Conservation (phyloP, 306 rosid genomes). For the Pterocarpus santalinus region DNA sequence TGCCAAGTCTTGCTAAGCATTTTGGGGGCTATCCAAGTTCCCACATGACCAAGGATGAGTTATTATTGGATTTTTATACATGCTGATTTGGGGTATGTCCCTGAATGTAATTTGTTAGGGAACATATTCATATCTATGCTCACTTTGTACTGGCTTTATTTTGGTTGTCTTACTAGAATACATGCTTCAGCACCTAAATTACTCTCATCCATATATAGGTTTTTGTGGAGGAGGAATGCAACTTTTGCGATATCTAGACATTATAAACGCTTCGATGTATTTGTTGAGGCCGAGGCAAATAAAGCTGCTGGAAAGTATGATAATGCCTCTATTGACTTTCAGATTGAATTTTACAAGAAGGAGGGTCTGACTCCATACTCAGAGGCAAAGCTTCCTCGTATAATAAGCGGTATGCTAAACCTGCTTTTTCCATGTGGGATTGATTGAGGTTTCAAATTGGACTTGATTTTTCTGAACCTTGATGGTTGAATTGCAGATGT, state of each 20-base stretch:
- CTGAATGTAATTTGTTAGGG: slow-evolving; percentile 14
- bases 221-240: slow-evolving; percentile 96
- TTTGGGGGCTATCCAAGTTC: no score
- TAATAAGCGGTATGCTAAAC: slow-evolving; percentile 84
- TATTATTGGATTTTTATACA: not conserved
- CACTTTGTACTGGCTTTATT: slow-evolving; percentile 1
- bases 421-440: slow-evolving; percentile 23
- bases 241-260: slow-evolving; percentile 95
- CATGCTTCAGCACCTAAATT: slow-evolving; percentile 25
- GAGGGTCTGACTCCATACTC: slow-evolving; percentile 93
- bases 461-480: slow-evolving; percentile 33
- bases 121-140: slow-evolving; percentile 18
- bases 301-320: slow-evolving; percentile 91
- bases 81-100: slow-evolving; percentile 1
- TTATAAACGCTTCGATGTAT: slow-evolving; percentile 92
- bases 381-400: slow-evolving; percentile 85
- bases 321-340: slow-evolving; percentile 89
- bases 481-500: slow-evolving; percentile 74
- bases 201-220: slow-evolving; percentile 58
- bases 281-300: slow-evolving; percentile 95
- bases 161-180: slow-evolving; percentile 4
- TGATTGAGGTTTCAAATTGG: slow-evolving; percentile 16
- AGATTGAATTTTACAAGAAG: slow-evolving; percentile 82
- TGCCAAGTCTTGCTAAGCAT: no score
- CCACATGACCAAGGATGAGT: no score